Evolutionary conservation across 2,329 filamentous ascomycete species (phyloP).

Genomic region (Fusarium sublunatum): DNA sequence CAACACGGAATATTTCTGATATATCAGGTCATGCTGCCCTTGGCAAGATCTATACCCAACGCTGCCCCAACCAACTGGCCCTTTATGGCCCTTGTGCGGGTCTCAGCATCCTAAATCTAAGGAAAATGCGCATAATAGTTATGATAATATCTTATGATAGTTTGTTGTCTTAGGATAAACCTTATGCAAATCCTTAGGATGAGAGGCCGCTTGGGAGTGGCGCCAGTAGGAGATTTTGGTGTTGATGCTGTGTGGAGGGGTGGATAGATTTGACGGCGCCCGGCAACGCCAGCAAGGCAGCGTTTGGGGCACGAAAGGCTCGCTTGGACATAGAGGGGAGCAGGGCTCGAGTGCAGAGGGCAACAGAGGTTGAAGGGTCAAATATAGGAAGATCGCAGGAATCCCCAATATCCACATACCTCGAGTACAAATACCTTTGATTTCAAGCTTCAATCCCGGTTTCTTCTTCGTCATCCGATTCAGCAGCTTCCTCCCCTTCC

Average conservation of each 20-base stretch:
- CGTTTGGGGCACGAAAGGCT: neutral
- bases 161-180: slow-evolving; percentile 11
- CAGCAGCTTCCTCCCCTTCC: neutral
- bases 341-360: neutral
- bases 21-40: slow-evolving; percentile 28
- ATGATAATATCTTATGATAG: neutral
- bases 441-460: neutral
- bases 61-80: slow-evolving; percentile 6
- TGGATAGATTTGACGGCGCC: neutral
- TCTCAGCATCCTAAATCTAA: slow-evolving; percentile 4
- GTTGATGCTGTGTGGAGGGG: slow-evolving; percentile 10
- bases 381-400: neutral
- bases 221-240: neutral
- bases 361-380: neutral
- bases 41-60: slow-evolving; percentile 29
- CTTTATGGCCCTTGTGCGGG: neutral
- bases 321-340: neutral
- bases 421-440: neutral
- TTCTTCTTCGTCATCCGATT: neutral
- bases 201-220: neutral
- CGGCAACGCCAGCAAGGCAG: slow-evolving; percentile 14
- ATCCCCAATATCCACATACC: neutral
- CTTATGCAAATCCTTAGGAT: neutral
- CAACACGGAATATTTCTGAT: slow-evolving; percentile 20
- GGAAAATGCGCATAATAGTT: neutral